Percentiles rank a stretch among this genome's conserved stretches.
phyloP scores from a whole-genome alignment of 768 basidiomycete genomes.

The Serendipita sp. region DNA sequence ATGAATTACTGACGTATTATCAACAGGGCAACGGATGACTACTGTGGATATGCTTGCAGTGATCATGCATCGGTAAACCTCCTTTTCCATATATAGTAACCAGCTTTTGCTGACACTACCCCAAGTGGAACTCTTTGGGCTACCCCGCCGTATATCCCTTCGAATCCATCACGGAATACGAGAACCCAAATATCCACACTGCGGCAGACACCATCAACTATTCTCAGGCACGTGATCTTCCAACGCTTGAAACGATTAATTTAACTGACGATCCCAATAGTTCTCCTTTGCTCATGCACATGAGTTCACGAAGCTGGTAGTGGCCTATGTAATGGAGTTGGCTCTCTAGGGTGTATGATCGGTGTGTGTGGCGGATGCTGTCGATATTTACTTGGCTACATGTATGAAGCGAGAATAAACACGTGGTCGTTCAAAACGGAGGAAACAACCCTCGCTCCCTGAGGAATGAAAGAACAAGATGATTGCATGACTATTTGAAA shows the following conservation, averaged over 20 bases:
- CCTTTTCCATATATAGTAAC: not conserved
- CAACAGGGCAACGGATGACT: not conserved
- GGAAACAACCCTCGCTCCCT: too few relatives aligned
- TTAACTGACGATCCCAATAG: constrained; percentile 13
- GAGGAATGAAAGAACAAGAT: not conserved
- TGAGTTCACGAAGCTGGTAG: constrained; percentile 43
- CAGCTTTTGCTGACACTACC: constrained; percentile 16
- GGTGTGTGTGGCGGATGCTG: too few relatives aligned
- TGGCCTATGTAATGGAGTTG: constrained; percentile 42
- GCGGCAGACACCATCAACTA: constrained; percentile 24
- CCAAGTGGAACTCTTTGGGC: constrained; percentile 18
- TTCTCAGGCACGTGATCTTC: constrained; percentile 3
- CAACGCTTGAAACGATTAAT: too few relatives aligned
- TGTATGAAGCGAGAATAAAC: too few relatives aligned
- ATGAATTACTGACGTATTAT: too few relatives aligned
- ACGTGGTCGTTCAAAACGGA: too few relatives aligned
- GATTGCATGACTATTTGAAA: constrained; percentile 1
- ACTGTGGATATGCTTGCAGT: constrained; percentile 21
- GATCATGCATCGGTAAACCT: constrained; percentile 15
- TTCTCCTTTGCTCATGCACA: constrained; percentile 33
- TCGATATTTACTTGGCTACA: too few relatives aligned
- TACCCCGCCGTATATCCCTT: constrained; percentile 17
- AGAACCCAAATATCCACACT: constrained; percentile 29
- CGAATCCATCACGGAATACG: constrained; percentile 26
- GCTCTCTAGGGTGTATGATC: constrained; percentile 8